Percentiles rank a stretch among this genome's conserved stretches.
Evolutionary conservation across 1,284 basidiomycete species (phyloP).

Genomic region (Moesziomyces sp.): DNA sequence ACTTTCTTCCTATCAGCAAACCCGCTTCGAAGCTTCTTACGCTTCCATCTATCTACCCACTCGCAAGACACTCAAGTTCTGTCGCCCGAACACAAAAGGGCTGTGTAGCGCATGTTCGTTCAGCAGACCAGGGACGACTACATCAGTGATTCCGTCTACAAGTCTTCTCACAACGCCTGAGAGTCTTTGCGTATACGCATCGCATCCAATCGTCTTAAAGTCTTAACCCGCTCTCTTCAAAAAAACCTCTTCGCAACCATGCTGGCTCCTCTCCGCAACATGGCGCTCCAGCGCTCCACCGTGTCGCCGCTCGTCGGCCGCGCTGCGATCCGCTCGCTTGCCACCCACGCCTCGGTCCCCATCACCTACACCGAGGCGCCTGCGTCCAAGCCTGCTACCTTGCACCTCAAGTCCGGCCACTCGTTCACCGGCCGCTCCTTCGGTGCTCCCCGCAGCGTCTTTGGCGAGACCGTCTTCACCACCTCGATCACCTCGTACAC

Average conservation of each 20-base stretch:
- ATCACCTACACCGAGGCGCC: slow-evolving; percentile 62
- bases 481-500: slow-evolving; percentile 99
- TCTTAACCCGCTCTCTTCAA: slow-evolving; percentile 1
- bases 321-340: slow-evolving; percentile 24
- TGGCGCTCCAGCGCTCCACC: slow-evolving; percentile 30
- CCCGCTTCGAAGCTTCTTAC: not conserved
- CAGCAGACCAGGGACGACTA: slow-evolving; percentile 66
- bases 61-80: slow-evolving; percentile 8
- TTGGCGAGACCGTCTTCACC: slow-evolving; percentile 97
- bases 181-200: slow-evolving; percentile 5
- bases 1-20: not conserved
- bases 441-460: slow-evolving; percentile 86
- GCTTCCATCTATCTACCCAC: not conserved
- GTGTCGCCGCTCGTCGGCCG: slow-evolving; percentile 18
- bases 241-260: slow-evolving; percentile 8
- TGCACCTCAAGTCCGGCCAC: slow-evolving; percentile 94
- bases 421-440: slow-evolving; percentile 89
- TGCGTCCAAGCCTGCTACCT: slow-evolving; percentile 75
- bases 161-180: slow-evolving; percentile 53
- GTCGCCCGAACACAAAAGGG: slow-evolving; percentile 33
- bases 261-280: slow-evolving; percentile 40
- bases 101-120: slow-evolving; percentile 57
- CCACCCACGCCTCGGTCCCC: slow-evolving; percentile 35
- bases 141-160: slow-evolving; percentile 62
- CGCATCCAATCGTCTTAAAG: slow-evolving; percentile 15